Evolutionary conservation across 2,329 filamentous ascomycete genomes (phyloP).

Genomic region (Xylogone sp.): DNA sequence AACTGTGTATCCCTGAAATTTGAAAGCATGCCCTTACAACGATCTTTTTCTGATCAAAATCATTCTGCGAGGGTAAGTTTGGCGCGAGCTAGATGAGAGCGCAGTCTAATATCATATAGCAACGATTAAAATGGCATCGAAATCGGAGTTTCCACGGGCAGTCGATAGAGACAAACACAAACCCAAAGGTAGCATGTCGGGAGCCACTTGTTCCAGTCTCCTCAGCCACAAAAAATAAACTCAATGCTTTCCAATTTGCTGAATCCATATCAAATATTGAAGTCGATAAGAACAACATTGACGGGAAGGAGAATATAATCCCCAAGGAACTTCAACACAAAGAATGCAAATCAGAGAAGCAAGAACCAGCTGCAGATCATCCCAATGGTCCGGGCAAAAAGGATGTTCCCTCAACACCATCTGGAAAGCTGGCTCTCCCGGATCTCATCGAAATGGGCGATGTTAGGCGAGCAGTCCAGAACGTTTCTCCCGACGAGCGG

Average conservation of each 20-base stretch:
- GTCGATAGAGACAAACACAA: slow-evolving; percentile 9
- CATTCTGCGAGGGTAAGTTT: slow-evolving; percentile 24
- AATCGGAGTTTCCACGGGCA: slow-evolving; percentile 27
- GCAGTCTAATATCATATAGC: slow-evolving; percentile 6
- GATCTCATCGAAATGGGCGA: slow-evolving; percentile 47
- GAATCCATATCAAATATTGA: slow-evolving; percentile 16
- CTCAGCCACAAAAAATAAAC: slow-evolving; percentile 55
- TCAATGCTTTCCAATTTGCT: slow-evolving; percentile 54
- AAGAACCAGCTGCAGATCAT: slow-evolving; percentile 9
- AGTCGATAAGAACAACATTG: slow-evolving; percentile 15
- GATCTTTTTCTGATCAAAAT: slow-evolving; percentile 31
- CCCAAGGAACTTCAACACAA: background rate
- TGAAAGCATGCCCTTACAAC: slow-evolving; percentile 29
- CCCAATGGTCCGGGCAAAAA: slow-evolving; percentile 19
- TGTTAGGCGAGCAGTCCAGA: slow-evolving; percentile 39
- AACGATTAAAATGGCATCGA: slow-evolving; percentile 21
- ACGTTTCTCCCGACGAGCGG: slow-evolving; percentile 56
- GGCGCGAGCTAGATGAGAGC: background rate
- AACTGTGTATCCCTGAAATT: background rate
- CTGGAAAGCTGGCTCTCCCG: slow-evolving; percentile 51
- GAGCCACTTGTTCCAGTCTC: slow-evolving; percentile 35
- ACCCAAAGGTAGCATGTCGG: slow-evolving; percentile 21
- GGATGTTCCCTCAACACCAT: slow-evolving; percentile 41
- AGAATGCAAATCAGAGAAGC: slow-evolving; percentile 2
- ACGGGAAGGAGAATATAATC: slow-evolving; percentile 23